Evolutionary conservation across 108 stramenopile genomes (phyloP).

Genomic region (Nitzschia inconspicua): DNA sequence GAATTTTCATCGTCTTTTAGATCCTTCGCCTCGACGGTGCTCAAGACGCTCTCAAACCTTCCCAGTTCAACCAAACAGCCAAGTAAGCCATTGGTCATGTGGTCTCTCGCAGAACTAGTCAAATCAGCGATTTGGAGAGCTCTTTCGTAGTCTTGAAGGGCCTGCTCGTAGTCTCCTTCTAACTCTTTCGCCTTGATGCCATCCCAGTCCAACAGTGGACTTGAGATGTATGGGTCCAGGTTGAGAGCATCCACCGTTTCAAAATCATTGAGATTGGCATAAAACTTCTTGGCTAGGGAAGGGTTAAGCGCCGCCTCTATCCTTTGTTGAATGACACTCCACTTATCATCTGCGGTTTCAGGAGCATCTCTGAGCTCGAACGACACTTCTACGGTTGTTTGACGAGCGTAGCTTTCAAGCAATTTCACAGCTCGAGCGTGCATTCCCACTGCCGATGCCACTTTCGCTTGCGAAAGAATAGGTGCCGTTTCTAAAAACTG

Average conservation of each 20-base stretch:
- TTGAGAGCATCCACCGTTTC: slow-evolving; percentile 68
- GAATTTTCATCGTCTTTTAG: slow-evolving; percentile 20
- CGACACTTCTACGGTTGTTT: slow-evolving; percentile 13
- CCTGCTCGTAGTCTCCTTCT: slow-evolving; percentile 67
- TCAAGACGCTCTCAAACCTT: slow-evolving; percentile 79
- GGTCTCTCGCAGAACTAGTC: no score
- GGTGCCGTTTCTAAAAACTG: slow-evolving; percentile 52
- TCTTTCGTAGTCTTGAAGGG: slow-evolving; percentile 80
- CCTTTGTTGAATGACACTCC: not conserved
- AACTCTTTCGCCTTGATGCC: slow-evolving; percentile 64
- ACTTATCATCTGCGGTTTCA: not conserved
- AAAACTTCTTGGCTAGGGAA: slow-evolving; percentile 37
- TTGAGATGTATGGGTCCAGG: slow-evolving; percentile 28
- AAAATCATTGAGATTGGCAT: slow-evolving; percentile 68
- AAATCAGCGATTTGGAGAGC: slow-evolving; percentile 37
- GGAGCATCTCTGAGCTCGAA: slow-evolving; percentile 27
- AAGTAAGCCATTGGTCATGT: slow-evolving; percentile 55
- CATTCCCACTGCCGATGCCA: slow-evolving; percentile 74
- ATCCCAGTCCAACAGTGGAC: slow-evolving; percentile 31
- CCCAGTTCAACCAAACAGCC: slow-evolving; percentile 75
- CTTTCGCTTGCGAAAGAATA: slow-evolving; percentile 52
- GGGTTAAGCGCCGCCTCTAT: not conserved
- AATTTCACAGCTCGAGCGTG: slow-evolving; percentile 71
- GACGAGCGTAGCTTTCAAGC: slow-evolving; percentile 69
- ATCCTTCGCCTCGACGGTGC: no score